phyloP scores from a whole-genome alignment of 2,329 filamentous ascomycete species.

The Capronia americana region DNA sequence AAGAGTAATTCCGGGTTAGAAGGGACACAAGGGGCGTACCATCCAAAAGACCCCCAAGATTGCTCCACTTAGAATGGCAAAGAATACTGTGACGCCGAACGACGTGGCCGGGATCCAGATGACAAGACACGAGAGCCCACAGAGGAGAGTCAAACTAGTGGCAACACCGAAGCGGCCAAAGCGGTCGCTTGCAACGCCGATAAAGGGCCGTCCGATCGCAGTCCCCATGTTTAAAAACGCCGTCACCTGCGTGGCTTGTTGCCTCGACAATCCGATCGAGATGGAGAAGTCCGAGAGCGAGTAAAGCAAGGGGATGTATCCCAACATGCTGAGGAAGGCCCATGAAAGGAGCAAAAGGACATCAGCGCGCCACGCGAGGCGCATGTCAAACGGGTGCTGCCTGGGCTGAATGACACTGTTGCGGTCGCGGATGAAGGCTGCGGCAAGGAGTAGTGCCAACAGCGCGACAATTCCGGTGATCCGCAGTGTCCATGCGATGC shows the following conservation, averaged over 20 bases:
- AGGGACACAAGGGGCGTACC: conserved; percentile 6
- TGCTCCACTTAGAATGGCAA: conserved; percentile 52
- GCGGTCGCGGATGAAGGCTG: conserved; percentile 41
- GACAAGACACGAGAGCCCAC: conserved; percentile 48
- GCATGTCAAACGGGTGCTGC: conserved; percentile 37
- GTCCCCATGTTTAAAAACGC: conserved; percentile 57
- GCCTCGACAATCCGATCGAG: conserved; percentile 49
- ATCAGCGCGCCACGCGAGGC: conserved; percentile 31
- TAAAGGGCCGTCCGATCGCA: conserved; percentile 54
- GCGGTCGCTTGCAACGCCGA: conserved; percentile 54
- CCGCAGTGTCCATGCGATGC: conserved; percentile 40
- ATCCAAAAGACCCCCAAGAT: conserved; percentile 58
- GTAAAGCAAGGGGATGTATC: conserved; percentile 57
- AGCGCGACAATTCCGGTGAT: conserved; percentile 40
- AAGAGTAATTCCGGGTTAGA: not conserved
- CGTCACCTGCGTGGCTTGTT: conserved; percentile 49
- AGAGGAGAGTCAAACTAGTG: conserved; percentile 48
- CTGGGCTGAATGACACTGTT: conserved; percentile 36
- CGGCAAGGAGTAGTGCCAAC: conserved; percentile 35
- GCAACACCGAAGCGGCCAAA: conserved; percentile 53
- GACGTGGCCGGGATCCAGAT: conserved; percentile 55
- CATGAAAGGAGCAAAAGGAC: conserved; percentile 43
- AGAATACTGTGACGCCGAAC: conserved; percentile 52
- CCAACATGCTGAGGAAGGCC: conserved; percentile 55
- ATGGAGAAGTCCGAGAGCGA: conserved; percentile 56